Evolutionary conservation across 495 filamentous ascomycete genomes (phyloP).

Genomic region (Friedmanniomyces simplex): DNA sequence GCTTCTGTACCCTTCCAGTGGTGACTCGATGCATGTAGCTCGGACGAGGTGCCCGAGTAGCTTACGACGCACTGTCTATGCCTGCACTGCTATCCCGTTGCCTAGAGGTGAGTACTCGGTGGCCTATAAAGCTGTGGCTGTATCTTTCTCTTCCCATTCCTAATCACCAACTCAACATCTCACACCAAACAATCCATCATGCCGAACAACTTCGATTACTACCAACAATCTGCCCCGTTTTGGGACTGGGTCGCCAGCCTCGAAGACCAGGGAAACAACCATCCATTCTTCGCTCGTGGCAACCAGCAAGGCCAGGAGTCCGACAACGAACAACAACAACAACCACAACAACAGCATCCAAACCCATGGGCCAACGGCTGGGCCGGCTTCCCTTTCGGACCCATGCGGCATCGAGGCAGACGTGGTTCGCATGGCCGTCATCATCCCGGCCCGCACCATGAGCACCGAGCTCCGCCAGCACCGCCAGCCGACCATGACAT

Average conservation of each 20-base stretch:
- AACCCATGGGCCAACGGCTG: conserved; percentile 17
- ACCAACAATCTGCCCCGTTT: conserved; percentile 37
- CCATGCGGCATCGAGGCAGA: conserved; percentile 13
- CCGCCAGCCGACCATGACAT: conserved; percentile 14
- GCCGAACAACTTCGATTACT: conserved; percentile 18
- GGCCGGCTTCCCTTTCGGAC: conserved; percentile 10
- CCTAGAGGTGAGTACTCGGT: conserved; percentile 4
- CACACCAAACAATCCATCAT: conserved; percentile 28
- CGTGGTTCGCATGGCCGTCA: conserved; percentile 6
- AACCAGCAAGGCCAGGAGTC: conserved; percentile 2
- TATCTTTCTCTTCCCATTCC: neutral
- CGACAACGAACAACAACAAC: conserved; percentile 12
- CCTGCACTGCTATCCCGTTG: neutral
- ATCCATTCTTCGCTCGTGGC: conserved; percentile 25
- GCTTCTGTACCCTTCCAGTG: neutral
- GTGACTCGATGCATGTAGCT: neutral
- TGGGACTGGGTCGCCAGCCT: conserved; percentile 37
- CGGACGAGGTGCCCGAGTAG: neutral
- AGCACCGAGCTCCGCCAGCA: neutral
- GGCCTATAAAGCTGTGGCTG: neutral
- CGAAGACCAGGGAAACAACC: conserved; percentile 30
- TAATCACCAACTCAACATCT: neutral
- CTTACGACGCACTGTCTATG: neutral
- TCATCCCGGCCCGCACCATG: neutral
- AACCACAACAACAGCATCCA: conserved; percentile 1